These are phyloP conservation scores for Fusarium tanahbumbuense DNA, from an alignment of 2,329 filamentous ascomycete genomes.

Conservation along the genomic window DNA sequence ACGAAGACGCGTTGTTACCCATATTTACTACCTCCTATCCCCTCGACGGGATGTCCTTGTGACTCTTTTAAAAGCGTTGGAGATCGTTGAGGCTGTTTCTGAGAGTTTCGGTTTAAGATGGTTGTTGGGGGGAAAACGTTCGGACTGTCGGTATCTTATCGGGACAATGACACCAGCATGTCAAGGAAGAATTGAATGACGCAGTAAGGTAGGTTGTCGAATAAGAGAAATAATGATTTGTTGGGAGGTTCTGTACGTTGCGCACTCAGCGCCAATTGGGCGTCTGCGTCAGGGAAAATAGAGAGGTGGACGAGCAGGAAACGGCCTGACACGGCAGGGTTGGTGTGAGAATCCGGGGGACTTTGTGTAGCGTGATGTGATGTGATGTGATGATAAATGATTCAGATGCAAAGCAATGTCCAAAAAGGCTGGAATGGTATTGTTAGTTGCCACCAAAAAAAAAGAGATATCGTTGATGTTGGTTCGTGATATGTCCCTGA, in stretches of 20 bases:
- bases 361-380: conserved; percentile 32
- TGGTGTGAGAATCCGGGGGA: conserved; percentile 26
- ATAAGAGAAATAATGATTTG: not conserved
- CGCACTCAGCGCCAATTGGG: conserved; percentile 39
- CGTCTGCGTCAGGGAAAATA: not conserved
- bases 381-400: conserved; percentile 7
- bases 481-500: not conserved
- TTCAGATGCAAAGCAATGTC: conserved; percentile 7
- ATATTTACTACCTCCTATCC: conserved; percentile 43
- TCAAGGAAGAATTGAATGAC: conserved; percentile 23
- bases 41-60: conserved; percentile 10
- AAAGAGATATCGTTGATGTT: conserved; percentile 1
- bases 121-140: conserved; percentile 1
- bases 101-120: not conserved
- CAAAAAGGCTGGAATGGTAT: not conserved
- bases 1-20: conserved; percentile 55
- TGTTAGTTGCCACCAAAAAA: not conserved
- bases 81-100: not conserved
- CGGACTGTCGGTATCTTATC: conserved; percentile 33
- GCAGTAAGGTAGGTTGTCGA: not conserved
- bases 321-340: conserved; percentile 33
- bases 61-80: conserved; percentile 6
- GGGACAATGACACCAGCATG: conserved; percentile 28
- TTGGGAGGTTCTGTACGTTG: conserved; percentile 7
- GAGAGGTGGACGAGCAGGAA: conserved; percentile 20